Evolutionary conservation across 257 asterid genomes (phyloP).

Genomic region (Gentiana dahurica): DNA sequence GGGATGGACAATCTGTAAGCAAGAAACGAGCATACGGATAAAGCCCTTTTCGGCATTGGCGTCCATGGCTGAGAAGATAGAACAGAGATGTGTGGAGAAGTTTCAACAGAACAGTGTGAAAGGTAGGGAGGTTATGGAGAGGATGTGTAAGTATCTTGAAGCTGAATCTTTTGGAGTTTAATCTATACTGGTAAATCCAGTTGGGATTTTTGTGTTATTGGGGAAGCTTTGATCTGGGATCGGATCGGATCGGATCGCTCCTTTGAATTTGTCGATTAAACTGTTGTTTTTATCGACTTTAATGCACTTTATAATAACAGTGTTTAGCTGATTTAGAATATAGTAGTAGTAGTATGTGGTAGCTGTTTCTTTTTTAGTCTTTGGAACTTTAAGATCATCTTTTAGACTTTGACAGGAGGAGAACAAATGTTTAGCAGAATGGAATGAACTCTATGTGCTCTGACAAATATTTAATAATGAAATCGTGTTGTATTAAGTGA

Average conservation of each 20-base stretch:
- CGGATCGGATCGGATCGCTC: background rate
- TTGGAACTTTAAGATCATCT: too few species aligned
- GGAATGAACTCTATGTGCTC: too few species aligned
- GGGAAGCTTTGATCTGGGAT: slow-evolving; percentile 3
- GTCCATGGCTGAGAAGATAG: slow-evolving; percentile 90
- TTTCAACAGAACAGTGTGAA: slow-evolving; percentile 83
- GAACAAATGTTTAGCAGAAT: too few species aligned
- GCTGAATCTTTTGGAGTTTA: slow-evolving; percentile 76
- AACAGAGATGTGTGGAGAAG: slow-evolving; percentile 79
- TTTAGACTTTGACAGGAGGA: too few species aligned
- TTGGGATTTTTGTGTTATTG: slow-evolving; percentile 12
- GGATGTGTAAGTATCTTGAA: slow-evolving; percentile 88
- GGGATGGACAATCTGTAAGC: slow-evolving; percentile 76
- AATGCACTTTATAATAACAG: too few species aligned
- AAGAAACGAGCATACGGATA: slow-evolving; percentile 81
- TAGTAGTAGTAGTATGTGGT: too few species aligned
- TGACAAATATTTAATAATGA: too few species aligned
- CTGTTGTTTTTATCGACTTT: too few species aligned
- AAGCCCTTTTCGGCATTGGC: slow-evolving; percentile 77
- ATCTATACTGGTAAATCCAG: background rate
- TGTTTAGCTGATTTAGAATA: too few species aligned
- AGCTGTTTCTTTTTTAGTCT: too few species aligned
- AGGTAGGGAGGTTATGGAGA: slow-evolving; percentile 98
- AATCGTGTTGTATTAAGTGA: too few species aligned
- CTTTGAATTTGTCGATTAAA: slow-evolving; percentile 3